Percentiles rank a stretch among this genome's conserved stretches.
phyloP scores from a whole-genome alignment of 805 yeast genomes.

The Martiniozyma abietophila region DNA sequence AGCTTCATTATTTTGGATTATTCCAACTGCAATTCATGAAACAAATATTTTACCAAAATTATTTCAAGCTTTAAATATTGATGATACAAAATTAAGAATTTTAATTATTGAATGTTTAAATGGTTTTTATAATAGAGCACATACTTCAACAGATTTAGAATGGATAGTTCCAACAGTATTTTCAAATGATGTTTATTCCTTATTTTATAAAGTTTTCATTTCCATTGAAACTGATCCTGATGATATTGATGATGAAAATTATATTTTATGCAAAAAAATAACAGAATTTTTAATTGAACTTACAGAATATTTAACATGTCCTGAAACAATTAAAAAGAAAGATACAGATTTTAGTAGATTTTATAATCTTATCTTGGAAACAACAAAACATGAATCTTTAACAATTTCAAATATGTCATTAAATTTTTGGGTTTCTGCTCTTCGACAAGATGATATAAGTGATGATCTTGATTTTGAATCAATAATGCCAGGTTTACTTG shows the following conservation, averaged over 20 bases:
- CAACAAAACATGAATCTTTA: conserved; percentile 76
- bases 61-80: conserved; percentile 45
- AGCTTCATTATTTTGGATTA: conserved; percentile 86
- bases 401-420: conserved; percentile 85
- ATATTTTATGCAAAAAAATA: conserved; percentile 76
- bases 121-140: conserved; percentile 73
- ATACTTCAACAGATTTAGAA: conserved; percentile 61
- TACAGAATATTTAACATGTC: conserved; percentile 56
- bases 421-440: conserved; percentile 88
- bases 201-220: conserved; percentile 55
- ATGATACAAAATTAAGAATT: conserved; percentile 60
- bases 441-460: conserved; percentile 70
- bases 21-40: conserved; percentile 61
- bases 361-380: conserved; percentile 63
- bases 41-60: conserved; percentile 60
- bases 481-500: conserved; percentile 59
- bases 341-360: conserved; percentile 58
- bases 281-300: conserved; percentile 89
- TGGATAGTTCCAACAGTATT: conserved; percentile 74
- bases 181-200: conserved; percentile 59
- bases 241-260: conserved; percentile 61
- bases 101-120: conserved; percentile 89
- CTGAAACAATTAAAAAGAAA: conserved; percentile 27
- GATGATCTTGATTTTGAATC: conserved; percentile 45
- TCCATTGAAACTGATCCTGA: conserved; percentile 54